These are phyloP conservation scores for Lactifluus rugatus DNA, from an alignment of 768 basidiomycete species.

Conservation along the genomic window DNA sequence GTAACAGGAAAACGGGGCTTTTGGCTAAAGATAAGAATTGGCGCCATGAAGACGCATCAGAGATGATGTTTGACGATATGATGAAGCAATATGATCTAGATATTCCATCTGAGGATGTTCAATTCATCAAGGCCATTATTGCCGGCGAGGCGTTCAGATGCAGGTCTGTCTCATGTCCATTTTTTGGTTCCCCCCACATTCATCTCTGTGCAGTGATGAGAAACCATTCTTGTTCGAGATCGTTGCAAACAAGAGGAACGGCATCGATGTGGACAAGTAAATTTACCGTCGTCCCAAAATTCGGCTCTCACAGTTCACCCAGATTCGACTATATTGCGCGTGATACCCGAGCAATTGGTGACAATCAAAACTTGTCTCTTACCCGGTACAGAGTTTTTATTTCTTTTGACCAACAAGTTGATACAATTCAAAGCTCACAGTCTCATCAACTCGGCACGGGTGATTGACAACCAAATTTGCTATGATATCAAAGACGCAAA, in stretches of 20 bases:
- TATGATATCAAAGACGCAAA: constrained; percentile 78
- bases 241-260: constrained; percentile 72
- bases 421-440: constrained; percentile 28
- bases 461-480: constrained; percentile 65
- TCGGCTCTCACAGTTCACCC: neutral
- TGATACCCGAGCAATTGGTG: constrained; percentile 65
- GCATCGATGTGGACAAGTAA: constrained; percentile 82
- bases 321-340: constrained; percentile 80
- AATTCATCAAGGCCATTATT: constrained; percentile 72
- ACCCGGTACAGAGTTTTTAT: constrained; percentile 30
- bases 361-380: constrained; percentile 42
- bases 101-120: constrained; percentile 39
- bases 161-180: constrained; percentile 30
- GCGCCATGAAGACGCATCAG: constrained; percentile 72
- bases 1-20: neutral
- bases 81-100: constrained; percentile 45
- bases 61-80: constrained; percentile 73
- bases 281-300: constrained; percentile 5
- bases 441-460: constrained; percentile 64
- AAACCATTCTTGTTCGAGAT: constrained; percentile 78
- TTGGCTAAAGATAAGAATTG: constrained; percentile 37
- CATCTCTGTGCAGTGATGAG: constrained; percentile 26
- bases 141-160: constrained; percentile 46
- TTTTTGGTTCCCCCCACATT: neutral
- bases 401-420: neutral